Evolutionary conservation across 1,284 basidiomycete genomes (phyloP).

Genomic region (Marasmius fiardii): DNA sequence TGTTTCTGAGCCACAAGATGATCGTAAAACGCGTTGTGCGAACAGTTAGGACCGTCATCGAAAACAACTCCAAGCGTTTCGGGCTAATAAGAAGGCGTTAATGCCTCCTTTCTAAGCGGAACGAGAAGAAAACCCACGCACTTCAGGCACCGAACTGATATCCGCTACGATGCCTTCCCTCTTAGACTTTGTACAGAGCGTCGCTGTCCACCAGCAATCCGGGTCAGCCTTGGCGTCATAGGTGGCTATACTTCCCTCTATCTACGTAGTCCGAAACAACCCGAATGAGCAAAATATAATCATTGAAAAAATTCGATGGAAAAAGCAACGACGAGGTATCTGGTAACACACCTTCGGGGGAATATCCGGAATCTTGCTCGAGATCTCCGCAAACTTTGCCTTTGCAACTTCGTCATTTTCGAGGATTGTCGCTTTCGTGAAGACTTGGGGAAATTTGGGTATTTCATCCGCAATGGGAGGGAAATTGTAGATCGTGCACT

Average conservation of each 20-base stretch:
- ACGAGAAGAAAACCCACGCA: background rate
- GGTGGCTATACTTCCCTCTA: background rate
- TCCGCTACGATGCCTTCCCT: background rate
- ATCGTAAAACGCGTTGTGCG: conserved; percentile 59
- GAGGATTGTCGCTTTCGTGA: background rate
- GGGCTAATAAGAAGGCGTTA: conserved; percentile 34
- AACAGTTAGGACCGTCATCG: conserved; percentile 77
- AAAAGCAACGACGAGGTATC: too few species aligned
- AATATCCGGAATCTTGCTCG: background rate
- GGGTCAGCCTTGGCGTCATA: background rate
- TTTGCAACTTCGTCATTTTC: background rate
- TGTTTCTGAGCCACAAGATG: conserved; percentile 60
- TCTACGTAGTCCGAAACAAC: too few species aligned
- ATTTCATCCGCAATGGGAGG: background rate
- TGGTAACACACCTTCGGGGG: background rate
- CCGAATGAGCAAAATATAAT: too few species aligned
- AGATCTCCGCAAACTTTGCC: background rate
- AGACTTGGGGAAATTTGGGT: background rate
- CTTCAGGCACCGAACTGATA: background rate
- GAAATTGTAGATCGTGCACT: background rate
- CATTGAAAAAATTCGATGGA: too few species aligned
- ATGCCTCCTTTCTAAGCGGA: background rate
- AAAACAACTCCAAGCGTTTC: conserved; percentile 60
- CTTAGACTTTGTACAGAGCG: background rate
- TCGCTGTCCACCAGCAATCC: background rate